phyloP scores from a whole-genome alignment of 2,329 filamentous ascomycete genomes.

The Annulohypoxylon truncatum region DNA sequence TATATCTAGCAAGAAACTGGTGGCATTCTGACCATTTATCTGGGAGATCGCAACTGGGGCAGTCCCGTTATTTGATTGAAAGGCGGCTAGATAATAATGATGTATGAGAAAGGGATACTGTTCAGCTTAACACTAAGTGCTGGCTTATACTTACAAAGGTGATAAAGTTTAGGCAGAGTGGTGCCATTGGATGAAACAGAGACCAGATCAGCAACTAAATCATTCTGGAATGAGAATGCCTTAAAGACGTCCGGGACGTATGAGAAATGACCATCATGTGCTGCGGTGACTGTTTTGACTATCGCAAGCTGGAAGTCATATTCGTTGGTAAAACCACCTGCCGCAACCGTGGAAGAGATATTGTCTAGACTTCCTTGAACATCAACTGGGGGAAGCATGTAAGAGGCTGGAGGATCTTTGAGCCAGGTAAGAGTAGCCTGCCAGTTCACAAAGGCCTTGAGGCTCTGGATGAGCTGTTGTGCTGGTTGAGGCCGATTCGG shows the following conservation, averaged over 20 bases:
- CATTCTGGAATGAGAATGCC: conserved; percentile 60
- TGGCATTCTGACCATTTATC: conserved; percentile 68
- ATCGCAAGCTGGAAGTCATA: conserved; percentile 67
- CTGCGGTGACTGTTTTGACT: conserved; percentile 62
- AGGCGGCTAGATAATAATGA: conserved; percentile 30
- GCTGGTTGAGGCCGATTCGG: conserved; percentile 54
- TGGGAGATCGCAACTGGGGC: conserved; percentile 61
- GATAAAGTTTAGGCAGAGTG: conserved; percentile 67
- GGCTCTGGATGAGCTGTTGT: conserved; percentile 51
- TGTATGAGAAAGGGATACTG: conserved; percentile 24
- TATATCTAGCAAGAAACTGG: conserved; percentile 60
- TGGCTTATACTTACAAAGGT: conserved; percentile 54
- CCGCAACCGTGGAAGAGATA: conserved; percentile 57
- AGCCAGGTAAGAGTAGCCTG: conserved; percentile 62
- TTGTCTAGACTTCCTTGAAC: conserved; percentile 58
- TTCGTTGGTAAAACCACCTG: conserved; percentile 61
- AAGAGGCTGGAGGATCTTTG: conserved; percentile 63
- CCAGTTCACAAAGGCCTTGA: conserved; percentile 59
- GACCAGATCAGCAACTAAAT: conserved; percentile 57
- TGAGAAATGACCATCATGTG: conserved; percentile 74
- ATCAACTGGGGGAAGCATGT: conserved; percentile 62
- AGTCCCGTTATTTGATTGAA: conserved; percentile 35
- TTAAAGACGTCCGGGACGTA: conserved; percentile 66
- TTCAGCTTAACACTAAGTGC: not conserved
- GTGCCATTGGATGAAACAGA: conserved; percentile 71